Conservation (phyloP, 371 early-diverging fungal species). For the Dinochytrium kinnereticum region DNA sequence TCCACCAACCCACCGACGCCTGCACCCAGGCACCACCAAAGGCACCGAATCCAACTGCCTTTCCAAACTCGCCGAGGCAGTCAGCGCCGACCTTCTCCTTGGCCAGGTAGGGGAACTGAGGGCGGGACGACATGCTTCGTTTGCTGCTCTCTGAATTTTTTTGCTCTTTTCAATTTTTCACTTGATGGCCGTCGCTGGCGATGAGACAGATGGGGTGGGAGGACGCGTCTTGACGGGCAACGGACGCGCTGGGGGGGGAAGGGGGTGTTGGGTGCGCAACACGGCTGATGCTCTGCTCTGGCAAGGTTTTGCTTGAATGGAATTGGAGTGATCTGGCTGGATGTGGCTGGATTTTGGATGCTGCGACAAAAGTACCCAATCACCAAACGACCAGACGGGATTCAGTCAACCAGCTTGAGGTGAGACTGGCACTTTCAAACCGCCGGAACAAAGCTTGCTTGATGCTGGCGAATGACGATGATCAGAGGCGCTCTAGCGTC, state of each 20-base stretch:
- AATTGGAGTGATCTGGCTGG: not conserved
- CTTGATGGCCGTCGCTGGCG: not conserved
- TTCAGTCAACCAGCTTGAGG: not conserved
- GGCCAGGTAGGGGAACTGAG: not conserved
- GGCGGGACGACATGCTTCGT: not conserved
- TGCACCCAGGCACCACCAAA: not conserved
- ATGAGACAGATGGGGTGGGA: not conserved
- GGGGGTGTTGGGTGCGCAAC: too few species aligned
- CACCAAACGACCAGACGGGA: too few species aligned
- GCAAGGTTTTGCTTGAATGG: not conserved
- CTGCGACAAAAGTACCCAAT: not conserved
- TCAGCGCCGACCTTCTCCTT: not conserved
- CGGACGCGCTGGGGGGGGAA: too few species aligned
- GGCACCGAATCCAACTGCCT: not conserved
- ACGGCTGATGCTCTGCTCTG: too few species aligned
- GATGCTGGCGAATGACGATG: not conserved
- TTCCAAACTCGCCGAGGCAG: not conserved
- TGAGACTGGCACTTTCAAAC: too few species aligned
- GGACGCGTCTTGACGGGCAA: too few species aligned
- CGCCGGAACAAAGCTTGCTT: too few species aligned
- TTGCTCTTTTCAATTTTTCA: not conserved
- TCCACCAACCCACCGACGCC: slow-evolving; percentile 6
- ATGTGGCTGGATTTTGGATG: not conserved
- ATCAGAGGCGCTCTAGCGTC: not conserved
- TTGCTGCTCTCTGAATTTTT: not conserved